Percentiles rank a stretch among this genome's conserved stretches.
These are phyloP conservation scores for Daldinia loculata DNA, from an alignment of 495 filamentous ascomycete genomes.

Conservation along the genomic window DNA sequence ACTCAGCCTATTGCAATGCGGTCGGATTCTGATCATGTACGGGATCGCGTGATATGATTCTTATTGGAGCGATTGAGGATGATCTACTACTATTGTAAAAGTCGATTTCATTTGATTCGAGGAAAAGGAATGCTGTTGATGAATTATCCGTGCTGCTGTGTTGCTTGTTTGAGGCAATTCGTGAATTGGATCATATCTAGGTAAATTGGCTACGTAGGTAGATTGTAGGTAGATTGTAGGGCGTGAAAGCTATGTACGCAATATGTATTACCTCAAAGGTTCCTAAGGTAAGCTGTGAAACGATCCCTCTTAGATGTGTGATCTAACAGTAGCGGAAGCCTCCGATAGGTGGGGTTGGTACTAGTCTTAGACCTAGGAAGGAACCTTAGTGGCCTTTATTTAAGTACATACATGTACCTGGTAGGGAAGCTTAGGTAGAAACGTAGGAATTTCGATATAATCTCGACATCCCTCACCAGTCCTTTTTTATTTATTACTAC, in stretches of 20 bases:
- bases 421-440: background rate
- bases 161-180: constrained; percentile 14
- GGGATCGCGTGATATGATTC: constrained; percentile 40
- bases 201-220: constrained; percentile 15
- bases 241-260: background rate
- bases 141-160: constrained; percentile 16
- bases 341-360: constrained; percentile 37
- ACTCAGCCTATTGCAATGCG: constrained; percentile 36
- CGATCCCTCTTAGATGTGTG: constrained; percentile 15
- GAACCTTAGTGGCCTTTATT: constrained; percentile 10
- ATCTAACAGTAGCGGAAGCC: constrained; percentile 33
- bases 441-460: constrained; percentile 40
- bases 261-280: background rate
- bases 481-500: background rate
- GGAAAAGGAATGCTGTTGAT: constrained; percentile 7
- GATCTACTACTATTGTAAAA: constrained; percentile 19
- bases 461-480: constrained; percentile 13
- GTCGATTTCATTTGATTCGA: constrained; percentile 24
- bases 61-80: constrained; percentile 33
- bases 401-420: background rate
- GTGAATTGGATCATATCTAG: background rate
- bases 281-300: constrained; percentile 3
- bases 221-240: background rate
- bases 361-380: constrained; percentile 22
- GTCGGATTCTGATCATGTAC: constrained; percentile 32